Conservation (phyloP, 2,329 filamentous ascomycete genomes). For the Xylariaceae sp. region DNA sequence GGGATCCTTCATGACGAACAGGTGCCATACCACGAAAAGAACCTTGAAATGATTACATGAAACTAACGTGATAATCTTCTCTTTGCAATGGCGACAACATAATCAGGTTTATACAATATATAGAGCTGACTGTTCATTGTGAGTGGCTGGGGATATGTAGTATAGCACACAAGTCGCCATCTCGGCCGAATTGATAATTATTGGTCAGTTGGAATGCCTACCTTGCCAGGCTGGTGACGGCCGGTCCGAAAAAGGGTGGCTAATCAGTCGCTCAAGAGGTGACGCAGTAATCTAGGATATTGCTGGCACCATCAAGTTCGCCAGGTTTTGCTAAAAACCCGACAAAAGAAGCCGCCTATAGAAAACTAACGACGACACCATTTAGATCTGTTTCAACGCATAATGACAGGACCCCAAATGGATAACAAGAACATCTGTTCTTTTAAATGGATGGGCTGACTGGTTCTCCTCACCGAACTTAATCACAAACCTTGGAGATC, state of each 20-base stretch:
- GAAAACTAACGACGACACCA: not conserved
- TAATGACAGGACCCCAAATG: not conserved
- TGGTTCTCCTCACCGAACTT: not conserved
- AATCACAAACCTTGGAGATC: not conserved
- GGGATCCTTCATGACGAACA: conserved; percentile 20
- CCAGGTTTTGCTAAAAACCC: no score
- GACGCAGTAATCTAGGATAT: not conserved
- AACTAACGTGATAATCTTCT: not conserved
- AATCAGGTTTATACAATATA: not conserved
- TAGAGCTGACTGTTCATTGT: not conserved
- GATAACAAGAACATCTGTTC: not conserved
- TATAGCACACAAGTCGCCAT: not conserved
- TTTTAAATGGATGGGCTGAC: not conserved
- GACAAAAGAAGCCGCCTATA: not conserved
- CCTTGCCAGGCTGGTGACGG: not conserved
- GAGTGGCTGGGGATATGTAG: not conserved
- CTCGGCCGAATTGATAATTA: not conserved
- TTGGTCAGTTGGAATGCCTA: not conserved
- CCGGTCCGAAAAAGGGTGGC: not conserved
- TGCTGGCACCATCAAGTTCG: not conserved
- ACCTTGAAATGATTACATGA: not conserved
- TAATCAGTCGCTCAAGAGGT: not conserved
- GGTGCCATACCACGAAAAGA: conserved; percentile 7
- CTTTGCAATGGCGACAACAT: not conserved
- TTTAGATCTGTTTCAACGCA: not conserved